Conservation (phyloP, 2,329 filamentous ascomycete species). For the Colletotrichum godetiae region DNA sequence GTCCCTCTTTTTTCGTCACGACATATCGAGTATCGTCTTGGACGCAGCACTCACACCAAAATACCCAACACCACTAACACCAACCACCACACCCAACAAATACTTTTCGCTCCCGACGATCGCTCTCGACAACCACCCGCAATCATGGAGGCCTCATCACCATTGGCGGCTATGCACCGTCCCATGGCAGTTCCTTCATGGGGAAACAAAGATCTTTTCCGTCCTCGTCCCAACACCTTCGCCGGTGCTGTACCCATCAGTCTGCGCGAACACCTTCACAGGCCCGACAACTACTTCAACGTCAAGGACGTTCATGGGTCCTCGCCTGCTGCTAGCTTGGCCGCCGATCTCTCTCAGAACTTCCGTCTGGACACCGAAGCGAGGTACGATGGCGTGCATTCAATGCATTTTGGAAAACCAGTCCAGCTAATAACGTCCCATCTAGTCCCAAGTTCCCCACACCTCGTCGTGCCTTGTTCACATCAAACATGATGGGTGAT, state of each 20-base stretch:
- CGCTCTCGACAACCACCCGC: background rate
- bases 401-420: background rate
- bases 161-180: conserved; percentile 91
- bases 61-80: conserved; percentile 4
- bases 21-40: conserved; percentile 42
- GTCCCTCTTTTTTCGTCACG: conserved; percentile 38
- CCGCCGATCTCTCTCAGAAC: conserved; percentile 95
- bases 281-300: conserved; percentile 82
- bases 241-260: conserved; percentile 76
- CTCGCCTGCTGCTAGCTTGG: conserved; percentile 90
- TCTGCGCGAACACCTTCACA: conserved; percentile 79
- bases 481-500: conserved; percentile 73
- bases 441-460: conserved; percentile 83
- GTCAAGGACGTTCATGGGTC: conserved; percentile 83
- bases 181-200: conserved; percentile 70
- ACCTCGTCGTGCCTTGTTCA: conserved; percentile 86
- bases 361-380: conserved; percentile 88
- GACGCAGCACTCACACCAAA: conserved; percentile 24
- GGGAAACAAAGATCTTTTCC: conserved; percentile 65
- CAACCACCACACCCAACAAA: background rate
- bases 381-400: conserved; percentile 72
- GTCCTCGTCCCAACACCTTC: conserved; percentile 57
- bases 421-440: background rate
- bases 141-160: conserved; percentile 90
- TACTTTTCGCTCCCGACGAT: conserved; percentile 21